Evolutionary conservation across 2,329 filamentous ascomycete genomes (phyloP).

Genomic region (Trematosphaeria pertusa): DNA sequence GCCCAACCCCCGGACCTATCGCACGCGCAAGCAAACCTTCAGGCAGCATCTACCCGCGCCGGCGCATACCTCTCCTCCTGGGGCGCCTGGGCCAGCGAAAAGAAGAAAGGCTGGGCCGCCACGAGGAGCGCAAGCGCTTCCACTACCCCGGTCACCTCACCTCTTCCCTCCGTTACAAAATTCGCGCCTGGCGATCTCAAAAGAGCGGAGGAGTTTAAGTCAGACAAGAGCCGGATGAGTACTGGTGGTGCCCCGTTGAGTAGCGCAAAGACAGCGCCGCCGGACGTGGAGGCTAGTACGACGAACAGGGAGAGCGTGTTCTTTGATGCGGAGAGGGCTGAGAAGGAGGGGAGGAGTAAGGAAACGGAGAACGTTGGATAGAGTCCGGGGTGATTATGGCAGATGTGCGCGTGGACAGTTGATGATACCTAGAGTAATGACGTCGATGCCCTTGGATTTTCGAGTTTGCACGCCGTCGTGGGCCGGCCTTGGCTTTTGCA

Average conservation of each 20-base stretch:
- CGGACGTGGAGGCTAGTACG: slow-evolving; percentile 13
- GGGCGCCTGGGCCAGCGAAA: slow-evolving; percentile 74
- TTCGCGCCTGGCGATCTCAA: slow-evolving; percentile 32
- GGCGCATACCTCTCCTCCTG: slow-evolving; percentile 69
- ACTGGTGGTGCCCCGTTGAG: slow-evolving; percentile 12
- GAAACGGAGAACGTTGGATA: slow-evolving; percentile 1
- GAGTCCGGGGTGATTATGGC: too few relatives aligned
- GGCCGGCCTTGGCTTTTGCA: too few relatives aligned
- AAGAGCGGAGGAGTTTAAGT: slow-evolving; percentile 35
- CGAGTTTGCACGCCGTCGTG: too few relatives aligned
- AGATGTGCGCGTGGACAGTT: too few relatives aligned
- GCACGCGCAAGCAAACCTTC: slow-evolving; percentile 62
- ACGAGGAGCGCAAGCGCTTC: slow-evolving; percentile 18
- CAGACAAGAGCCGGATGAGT: slow-evolving; percentile 22
- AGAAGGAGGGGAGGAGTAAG: slow-evolving; percentile 4
- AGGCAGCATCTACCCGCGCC: slow-evolving; percentile 62
- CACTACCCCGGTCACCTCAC: slow-evolving; percentile 28
- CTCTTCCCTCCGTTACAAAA: slow-evolving; percentile 24
- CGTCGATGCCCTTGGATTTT: too few relatives aligned
- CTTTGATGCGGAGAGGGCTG: slow-evolving; percentile 26
- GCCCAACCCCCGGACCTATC: slow-evolving; percentile 56
- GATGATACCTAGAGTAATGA: too few relatives aligned
- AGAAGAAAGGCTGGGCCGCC: slow-evolving; percentile 59
- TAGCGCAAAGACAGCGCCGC: slow-evolving; percentile 17
- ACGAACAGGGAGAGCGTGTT: slow-evolving; percentile 21